These are phyloP conservation scores for Colletotrichum tanaceti DNA, from an alignment of 2,329 filamentous ascomycete genomes.

Conservation along the genomic window DNA sequence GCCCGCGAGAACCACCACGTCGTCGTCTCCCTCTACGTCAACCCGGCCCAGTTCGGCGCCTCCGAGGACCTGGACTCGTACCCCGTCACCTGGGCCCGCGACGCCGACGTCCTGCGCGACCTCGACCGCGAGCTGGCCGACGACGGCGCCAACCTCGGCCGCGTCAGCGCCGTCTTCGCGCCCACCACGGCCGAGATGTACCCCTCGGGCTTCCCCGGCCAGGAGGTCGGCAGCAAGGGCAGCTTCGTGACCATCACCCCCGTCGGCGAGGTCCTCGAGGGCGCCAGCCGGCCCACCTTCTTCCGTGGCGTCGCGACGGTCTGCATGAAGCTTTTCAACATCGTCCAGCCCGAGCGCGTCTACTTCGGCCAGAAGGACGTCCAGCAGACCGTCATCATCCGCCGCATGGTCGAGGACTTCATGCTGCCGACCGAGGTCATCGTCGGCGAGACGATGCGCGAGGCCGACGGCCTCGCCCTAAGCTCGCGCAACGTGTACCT, in stretches of 20 bases:
- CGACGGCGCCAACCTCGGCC: slow-evolving; percentile 69
- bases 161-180: slow-evolving; percentile 85
- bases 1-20: slow-evolving; percentile 87
- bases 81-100: slow-evolving; percentile 87
- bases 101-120: slow-evolving; percentile 73
- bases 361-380: slow-evolving; percentile 99
- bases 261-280: slow-evolving; percentile 83
- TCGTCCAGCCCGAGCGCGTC: slow-evolving; percentile 71
- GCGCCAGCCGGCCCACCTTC: slow-evolving; percentile 88
- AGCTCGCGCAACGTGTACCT: slow-evolving; percentile 96
- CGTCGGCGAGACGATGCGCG: slow-evolving; percentile 80
- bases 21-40: slow-evolving; percentile 93
- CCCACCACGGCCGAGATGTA: slow-evolving; percentile 89
- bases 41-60: slow-evolving; percentile 94
- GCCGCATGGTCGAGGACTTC: slow-evolving; percentile 88
- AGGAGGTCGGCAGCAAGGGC: slow-evolving; percentile 79
- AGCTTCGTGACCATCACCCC: slow-evolving; percentile 94
- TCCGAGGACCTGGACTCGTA: slow-evolving; percentile 90
- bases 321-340: slow-evolving; percentile 80
- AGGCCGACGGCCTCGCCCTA: slow-evolving; percentile 85
- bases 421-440: slow-evolving; percentile 80
- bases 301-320: slow-evolving; percentile 97
- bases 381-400: slow-evolving; percentile 93
- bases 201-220: slow-evolving; percentile 79
- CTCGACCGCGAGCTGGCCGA: slow-evolving; percentile 80